phyloP scores from a whole-genome alignment of 805 yeast genomes.

The Candida parachauliodes region DNA sequence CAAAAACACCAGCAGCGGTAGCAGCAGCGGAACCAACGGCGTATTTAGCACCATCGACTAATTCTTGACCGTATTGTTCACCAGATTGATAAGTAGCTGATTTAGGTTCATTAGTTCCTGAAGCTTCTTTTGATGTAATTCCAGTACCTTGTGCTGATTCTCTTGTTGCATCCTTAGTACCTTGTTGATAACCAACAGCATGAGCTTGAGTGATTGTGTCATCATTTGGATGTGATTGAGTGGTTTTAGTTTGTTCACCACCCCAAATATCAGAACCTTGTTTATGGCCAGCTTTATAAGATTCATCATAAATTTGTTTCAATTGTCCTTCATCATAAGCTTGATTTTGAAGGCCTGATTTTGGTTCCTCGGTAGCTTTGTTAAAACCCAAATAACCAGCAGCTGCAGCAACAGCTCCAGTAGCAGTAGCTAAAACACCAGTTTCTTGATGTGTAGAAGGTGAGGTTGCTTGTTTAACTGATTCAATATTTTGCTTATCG shows the following conservation, averaged over 20 bases:
- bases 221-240: conserved; percentile 3
- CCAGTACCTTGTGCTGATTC: not conserved
- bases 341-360: not conserved
- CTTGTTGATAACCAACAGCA: conserved; percentile 6
- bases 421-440: conserved; percentile 6
- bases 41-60: conserved; percentile 1
- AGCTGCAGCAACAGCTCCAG: conserved; percentile 8
- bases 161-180: not conserved
- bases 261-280: conserved; percentile 4
- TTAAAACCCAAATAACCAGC: conserved; percentile 6
- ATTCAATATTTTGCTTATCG: not conserved
- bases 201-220: conserved; percentile 7
- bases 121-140: not conserved
- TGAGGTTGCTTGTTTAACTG: not conserved
- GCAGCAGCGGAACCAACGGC: conserved; percentile 7
- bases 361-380: not conserved
- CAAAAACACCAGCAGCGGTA: conserved; percentile 9
- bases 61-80: not conserved
- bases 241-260: not conserved
- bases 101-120: not conserved
- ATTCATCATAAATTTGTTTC: not conserved
- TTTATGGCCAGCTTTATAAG: conserved; percentile 3
- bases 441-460: conserved; percentile 2
- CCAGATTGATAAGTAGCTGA: conserved; percentile 3
- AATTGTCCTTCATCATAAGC: not conserved